Evolutionary conservation across 352 stramenopile genomes (phyloP).

Genomic region (Phytophthora hibernalis): DNA sequence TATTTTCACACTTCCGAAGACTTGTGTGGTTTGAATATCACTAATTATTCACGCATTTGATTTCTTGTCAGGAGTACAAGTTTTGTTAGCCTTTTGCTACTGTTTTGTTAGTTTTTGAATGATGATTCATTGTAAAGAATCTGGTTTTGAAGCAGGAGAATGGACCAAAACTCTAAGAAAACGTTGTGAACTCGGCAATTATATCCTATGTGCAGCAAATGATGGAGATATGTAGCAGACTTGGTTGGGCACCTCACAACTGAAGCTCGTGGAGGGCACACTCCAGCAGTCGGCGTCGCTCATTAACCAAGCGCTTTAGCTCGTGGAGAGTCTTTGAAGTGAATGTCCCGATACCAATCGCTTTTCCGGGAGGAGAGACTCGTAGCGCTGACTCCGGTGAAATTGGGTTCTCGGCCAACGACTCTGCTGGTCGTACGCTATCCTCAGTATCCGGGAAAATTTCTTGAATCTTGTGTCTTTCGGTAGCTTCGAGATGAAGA

Average conservation of each 20-base stretch:
- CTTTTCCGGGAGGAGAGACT: conserved; percentile 3
- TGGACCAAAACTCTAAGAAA: not conserved
- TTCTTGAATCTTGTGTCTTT: conserved; percentile 7
- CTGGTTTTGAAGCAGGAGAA: too few species aligned
- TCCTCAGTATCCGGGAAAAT: conserved; percentile 6
- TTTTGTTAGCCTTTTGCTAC: too few species aligned
- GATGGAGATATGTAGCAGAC: conserved; percentile 3
- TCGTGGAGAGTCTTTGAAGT: conserved; percentile 22
- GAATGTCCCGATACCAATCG: conserved; percentile 3
- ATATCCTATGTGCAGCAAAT: conserved; percentile 19
- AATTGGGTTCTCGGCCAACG: conserved; percentile 2
- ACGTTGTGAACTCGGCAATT: conserved; percentile 14
- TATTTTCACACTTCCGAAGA: not conserved
- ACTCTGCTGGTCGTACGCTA: conserved; percentile 22
- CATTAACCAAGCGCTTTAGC: conserved; percentile 27
- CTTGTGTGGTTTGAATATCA: not conserved
- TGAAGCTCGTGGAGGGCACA: conserved; percentile 38
- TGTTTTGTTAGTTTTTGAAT: too few species aligned
- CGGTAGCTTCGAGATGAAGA: conserved; percentile 15
- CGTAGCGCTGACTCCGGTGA: conserved; percentile 2
- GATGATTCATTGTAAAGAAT: too few species aligned
- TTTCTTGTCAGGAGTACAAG: too few species aligned
- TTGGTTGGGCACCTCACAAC: conserved; percentile 4
- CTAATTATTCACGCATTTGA: too few species aligned
- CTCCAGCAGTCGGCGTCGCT: conserved; percentile 32